A percentile compares a stretch with the other conserved stretches of the same genome.
Evolutionary conservation across 202 grass and related monocot genomes (phyloP).

Genomic region (Schoenoplectus tabernaemontani): DNA sequence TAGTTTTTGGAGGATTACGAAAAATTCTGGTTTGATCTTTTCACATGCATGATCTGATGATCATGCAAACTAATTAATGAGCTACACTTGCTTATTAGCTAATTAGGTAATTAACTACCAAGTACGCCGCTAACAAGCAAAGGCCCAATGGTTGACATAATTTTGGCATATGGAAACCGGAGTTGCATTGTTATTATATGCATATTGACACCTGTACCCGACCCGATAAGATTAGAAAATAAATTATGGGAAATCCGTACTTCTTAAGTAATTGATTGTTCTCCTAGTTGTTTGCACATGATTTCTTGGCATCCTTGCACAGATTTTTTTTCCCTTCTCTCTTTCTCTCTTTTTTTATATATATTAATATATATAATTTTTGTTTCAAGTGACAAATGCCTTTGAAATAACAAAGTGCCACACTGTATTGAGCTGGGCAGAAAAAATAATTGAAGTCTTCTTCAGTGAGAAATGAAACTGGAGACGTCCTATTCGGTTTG

Average conservation of each 20-base stretch:
- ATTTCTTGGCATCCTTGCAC: neutral
- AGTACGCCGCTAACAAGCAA: slow-evolving; percentile 1
- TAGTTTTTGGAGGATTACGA: slow-evolving; percentile 5
- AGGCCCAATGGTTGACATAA: neutral
- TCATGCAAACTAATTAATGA: slow-evolving; percentile 24
- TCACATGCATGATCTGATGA: slow-evolving; percentile 26
- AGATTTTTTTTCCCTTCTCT: neutral
- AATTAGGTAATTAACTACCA: slow-evolving; percentile 12
- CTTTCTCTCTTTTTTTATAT: neutral
- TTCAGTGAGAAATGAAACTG: neutral
- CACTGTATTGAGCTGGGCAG: neutral
- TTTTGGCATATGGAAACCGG: neutral
- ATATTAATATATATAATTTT: neutral
- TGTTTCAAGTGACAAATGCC: neutral
- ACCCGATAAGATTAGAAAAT: neutral
- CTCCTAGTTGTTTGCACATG: neutral
- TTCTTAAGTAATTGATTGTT: neutral
- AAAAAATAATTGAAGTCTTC: neutral
- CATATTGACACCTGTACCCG: neutral
- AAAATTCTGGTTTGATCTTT: slow-evolving; percentile 2
- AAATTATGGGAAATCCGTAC: neutral
- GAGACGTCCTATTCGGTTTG: neutral
- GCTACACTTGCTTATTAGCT: neutral
- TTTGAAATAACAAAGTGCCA: neutral
- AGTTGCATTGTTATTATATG: neutral